A percentile compares a stretch with the other conserved stretches of the same genome.
Evolutionary conservation across 2,329 filamentous ascomycete species (phyloP).

Genomic region (Cercospora sp.): DNA sequence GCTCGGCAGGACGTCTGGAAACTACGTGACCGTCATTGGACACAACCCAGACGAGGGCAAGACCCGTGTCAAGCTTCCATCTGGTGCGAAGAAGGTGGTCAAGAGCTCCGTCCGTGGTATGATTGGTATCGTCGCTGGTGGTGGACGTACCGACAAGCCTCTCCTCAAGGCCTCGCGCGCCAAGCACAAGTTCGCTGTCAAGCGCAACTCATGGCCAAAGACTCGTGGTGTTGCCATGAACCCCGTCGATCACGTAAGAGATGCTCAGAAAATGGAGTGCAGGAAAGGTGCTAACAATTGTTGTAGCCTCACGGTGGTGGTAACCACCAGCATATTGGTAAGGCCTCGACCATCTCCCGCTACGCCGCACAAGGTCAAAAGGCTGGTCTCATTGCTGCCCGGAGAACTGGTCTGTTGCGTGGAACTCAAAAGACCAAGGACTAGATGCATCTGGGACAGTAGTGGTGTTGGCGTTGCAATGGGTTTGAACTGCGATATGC

Average conservation of each 20-base stretch:
- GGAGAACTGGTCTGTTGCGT: conserved; percentile 99
- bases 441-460: conserved; percentile 36
- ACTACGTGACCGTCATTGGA: conserved; percentile 97
- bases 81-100: conserved; percentile 98
- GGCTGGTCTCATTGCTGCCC: conserved; percentile 99
- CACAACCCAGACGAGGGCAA: conserved; percentile 99
- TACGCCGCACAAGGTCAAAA: conserved; percentile 99
- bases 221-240: conserved; percentile 99
- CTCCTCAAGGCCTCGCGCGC: conserved; percentile 98
- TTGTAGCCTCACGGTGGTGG: conserved; percentile 61
- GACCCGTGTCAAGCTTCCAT: conserved; percentile 99
- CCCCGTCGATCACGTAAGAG: conserved; percentile 87
- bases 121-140: conserved; percentile 99
- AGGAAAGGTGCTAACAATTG: conserved; percentile 33
- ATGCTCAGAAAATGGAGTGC: not conserved
- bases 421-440: conserved; percentile 99
- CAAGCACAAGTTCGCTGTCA: conserved; percentile 99
- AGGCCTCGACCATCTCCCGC: conserved; percentile 98
- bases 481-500: conserved; percentile 29
- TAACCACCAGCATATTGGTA: conserved; percentile 99
- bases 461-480: conserved; percentile 36
- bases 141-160: conserved; percentile 99
- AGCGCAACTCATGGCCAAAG: conserved; percentile 99
- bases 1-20: conserved; percentile 94
- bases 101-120: conserved; percentile 90